Evolutionary conservation across 768 basidiomycete species (phyloP).

Genomic region (Agaricus subrufescens): DNA sequence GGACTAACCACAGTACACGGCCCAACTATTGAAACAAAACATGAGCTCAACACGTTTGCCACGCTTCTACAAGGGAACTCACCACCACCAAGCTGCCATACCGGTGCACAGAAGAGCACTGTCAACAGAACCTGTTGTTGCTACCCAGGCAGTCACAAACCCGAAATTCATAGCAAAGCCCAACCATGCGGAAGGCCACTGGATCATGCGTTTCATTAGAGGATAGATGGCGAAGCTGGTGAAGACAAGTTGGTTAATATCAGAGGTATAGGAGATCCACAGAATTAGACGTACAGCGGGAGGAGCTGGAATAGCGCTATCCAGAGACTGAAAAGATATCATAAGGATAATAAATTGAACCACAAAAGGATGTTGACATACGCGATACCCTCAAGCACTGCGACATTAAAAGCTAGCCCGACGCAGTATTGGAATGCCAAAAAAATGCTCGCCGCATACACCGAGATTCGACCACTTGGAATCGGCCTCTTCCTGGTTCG

Average conservation of each 20-base stretch:
- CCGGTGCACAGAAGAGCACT: slow-evolving; percentile 25
- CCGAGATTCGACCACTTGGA: slow-evolving; percentile 43
- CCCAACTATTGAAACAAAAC: slow-evolving; percentile 30
- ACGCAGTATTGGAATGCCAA: slow-evolving; percentile 35
- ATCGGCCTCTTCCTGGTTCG: slow-evolving; percentile 45
- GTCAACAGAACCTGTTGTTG: slow-evolving; percentile 29
- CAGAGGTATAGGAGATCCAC: neutral
- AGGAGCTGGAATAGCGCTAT: slow-evolving; percentile 41
- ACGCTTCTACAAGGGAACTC: slow-evolving; percentile 10
- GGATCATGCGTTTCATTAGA: slow-evolving; percentile 48
- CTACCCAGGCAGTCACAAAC: slow-evolving; percentile 43
- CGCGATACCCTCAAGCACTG: slow-evolving; percentile 26
- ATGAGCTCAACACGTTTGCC: neutral
- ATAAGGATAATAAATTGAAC: slow-evolving; percentile 1
- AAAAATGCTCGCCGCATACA: slow-evolving; percentile 34
- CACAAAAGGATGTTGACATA: slow-evolving; percentile 16
- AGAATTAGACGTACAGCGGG: slow-evolving; percentile 31
- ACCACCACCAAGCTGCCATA: slow-evolving; percentile 45
- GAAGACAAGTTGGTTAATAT: neutral
- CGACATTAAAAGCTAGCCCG: slow-evolving; percentile 35
- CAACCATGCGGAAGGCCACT: slow-evolving; percentile 62
- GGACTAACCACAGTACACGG: slow-evolving; percentile 39
- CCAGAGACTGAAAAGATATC: slow-evolving; percentile 27
- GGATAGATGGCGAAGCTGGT: slow-evolving; percentile 42
- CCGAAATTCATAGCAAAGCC: slow-evolving; percentile 57